Conservation (phyloP, 2,329 filamentous ascomycete species). For the Microdochium nivale region DNA sequence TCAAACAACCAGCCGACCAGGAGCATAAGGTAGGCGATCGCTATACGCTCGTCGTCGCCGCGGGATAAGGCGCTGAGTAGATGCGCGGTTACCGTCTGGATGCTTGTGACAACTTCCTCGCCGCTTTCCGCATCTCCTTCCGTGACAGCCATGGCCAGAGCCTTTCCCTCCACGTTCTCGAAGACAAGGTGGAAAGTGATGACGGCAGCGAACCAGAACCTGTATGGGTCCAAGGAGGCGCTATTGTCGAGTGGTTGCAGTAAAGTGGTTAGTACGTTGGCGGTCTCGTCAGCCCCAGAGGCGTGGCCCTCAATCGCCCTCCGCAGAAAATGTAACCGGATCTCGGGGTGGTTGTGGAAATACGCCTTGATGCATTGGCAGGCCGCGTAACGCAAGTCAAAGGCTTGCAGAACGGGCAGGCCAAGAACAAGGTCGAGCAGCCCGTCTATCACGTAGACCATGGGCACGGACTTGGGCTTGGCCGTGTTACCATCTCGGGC, state of each 20-base stretch:
- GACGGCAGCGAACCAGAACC: slow-evolving; percentile 81
- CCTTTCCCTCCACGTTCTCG: slow-evolving; percentile 72
- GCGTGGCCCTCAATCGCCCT: slow-evolving; percentile 83
- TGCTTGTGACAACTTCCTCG: slow-evolving; percentile 90
- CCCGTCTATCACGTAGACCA: slow-evolving; percentile 88
- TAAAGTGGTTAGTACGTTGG: slow-evolving; percentile 81
- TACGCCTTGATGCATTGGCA: slow-evolving; percentile 92
- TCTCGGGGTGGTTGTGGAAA: slow-evolving; percentile 71
- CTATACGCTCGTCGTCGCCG: slow-evolving; percentile 68
- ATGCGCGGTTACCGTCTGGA: slow-evolving; percentile 81
- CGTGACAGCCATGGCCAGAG: slow-evolving; percentile 68
- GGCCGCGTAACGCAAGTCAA: slow-evolving; percentile 76
- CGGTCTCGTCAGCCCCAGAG: slow-evolving; percentile 68
- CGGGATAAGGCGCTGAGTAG: slow-evolving; percentile 72
- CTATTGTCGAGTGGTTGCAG: slow-evolving; percentile 56
- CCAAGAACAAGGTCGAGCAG: slow-evolving; percentile 75
- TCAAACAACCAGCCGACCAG: slow-evolving; percentile 88
- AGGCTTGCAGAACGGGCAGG: slow-evolving; percentile 54
- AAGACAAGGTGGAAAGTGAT: slow-evolving; percentile 80
- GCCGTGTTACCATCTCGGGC: slow-evolving; percentile 27
- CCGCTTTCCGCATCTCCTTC: slow-evolving; percentile 85
- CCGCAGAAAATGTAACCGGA: slow-evolving; percentile 76
- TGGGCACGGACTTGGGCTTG: slow-evolving; percentile 41
- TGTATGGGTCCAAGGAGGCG: slow-evolving; percentile 69
- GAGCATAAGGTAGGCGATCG: slow-evolving; percentile 82